A percentile compares a stretch with the other conserved stretches of the same genome.
These are phyloP conservation scores for Hypoxylon sp. DNA, from an alignment of 2,329 filamentous ascomycete genomes.

Conservation along the genomic window DNA sequence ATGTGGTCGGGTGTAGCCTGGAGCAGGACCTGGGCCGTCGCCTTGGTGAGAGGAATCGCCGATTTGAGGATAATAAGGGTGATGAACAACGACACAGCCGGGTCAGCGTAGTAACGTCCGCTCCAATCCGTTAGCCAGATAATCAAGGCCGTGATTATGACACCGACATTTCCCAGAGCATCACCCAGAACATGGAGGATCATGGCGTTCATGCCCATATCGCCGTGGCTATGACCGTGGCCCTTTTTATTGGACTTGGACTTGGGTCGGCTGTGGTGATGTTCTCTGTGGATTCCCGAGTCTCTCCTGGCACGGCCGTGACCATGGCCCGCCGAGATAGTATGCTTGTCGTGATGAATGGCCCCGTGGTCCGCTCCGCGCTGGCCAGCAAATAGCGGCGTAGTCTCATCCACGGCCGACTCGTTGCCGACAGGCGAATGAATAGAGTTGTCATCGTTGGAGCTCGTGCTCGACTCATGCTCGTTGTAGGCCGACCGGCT, in stretches of 20 bases:
- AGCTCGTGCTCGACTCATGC: conserved; percentile 59
- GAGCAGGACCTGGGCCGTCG: conserved; percentile 85
- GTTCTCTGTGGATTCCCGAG: conserved; percentile 69
- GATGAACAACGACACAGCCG: conserved; percentile 91
- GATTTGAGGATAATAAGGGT: conserved; percentile 79
- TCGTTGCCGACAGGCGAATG: conserved; percentile 45
- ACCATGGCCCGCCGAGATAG: conserved; percentile 36
- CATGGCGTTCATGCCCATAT: conserved; percentile 95
- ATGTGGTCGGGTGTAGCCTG: conserved; percentile 93
- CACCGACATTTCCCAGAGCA: conserved; percentile 84
- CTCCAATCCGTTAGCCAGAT: conserved; percentile 90
- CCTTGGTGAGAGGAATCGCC: conserved; percentile 79
- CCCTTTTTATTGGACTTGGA: conserved; percentile 52
- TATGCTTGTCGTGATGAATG: conserved; percentile 42
- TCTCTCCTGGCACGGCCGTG: conserved; percentile 52
- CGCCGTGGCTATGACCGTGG: conserved; percentile 79
- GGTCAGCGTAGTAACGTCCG: conserved; percentile 88
- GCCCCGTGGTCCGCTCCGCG: conserved; percentile 41
- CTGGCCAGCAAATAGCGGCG: conserved; percentile 48
- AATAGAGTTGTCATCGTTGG: conserved; percentile 58
- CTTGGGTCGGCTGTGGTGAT: conserved; percentile 82
- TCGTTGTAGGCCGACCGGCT: conserved; percentile 68
- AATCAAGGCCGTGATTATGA: conserved; percentile 81
- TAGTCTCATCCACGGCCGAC: conserved; percentile 47
- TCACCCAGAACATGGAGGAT: conserved; percentile 81